Base-by-base conservation (phyloP, 371 early-diverging fungal genomes). In the Syncephalastrum monosporum region DNA sequence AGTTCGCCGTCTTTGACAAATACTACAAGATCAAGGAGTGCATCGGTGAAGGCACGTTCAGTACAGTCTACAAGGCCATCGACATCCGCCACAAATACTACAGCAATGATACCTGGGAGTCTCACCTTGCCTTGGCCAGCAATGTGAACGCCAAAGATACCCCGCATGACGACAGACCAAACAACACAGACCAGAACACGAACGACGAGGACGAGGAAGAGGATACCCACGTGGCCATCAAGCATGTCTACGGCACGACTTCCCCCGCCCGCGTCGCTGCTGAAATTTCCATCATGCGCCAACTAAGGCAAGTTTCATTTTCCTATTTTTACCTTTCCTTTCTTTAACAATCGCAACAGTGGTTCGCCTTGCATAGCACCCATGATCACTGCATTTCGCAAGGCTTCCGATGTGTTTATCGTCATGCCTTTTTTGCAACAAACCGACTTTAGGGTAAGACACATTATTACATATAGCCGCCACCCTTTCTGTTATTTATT, bases 41-140 rank as follows among this genome's bases (percentile, higher is more conserved):
- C 67, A 86, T 90, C 59, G 93, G 92, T 16, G 90, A 91, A 71
- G 92, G 99, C 16, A 95, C 99, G 0, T 99, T 99, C 68, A 94
- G 95, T 66, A 87, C 89, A 0, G 99, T 99, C 1, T 99, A 96
- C 77, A 92, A 92, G 63, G 99, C 97, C 0, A 61, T 89, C n/a
- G 94, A 94, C 64, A 57, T 90, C 12, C 68, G 86, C 27, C 80
- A 90, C 54, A 68, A 84, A 12, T 57, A 73, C 5, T 91, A 88
- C 58, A 79, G 89, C 51, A 95, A 95, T 57, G 61, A 67, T 25
- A 50, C 59, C 21, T 89, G 88, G 91, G 76, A 73, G n/a, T 58
- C 56, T 21, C 61, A 57, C 27, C 51, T 56, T 29, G 38, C 38
- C 38, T 33, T 10, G 10, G 12, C 38, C 38, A 33, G 0, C 38